Percentiles rank a stretch among this genome's conserved stretches.
These are phyloP conservation scores for Talaromyces albobiverticillius DNA, from an alignment of 2,329 filamentous ascomycete genomes.

Conservation along the genomic window DNA sequence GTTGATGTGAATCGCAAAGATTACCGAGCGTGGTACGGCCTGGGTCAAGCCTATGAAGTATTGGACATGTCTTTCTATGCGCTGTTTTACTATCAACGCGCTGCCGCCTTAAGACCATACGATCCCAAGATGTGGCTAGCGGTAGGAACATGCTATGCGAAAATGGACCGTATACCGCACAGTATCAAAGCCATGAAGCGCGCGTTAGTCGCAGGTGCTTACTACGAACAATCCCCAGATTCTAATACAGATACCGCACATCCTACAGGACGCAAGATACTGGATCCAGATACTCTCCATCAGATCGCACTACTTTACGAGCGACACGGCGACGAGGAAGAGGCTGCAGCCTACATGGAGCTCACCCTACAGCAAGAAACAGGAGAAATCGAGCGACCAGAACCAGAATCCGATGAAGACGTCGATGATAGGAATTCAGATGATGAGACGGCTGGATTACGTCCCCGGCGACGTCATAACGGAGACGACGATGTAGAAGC, in stretches of 20 bases:
- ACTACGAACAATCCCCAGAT: conserved; percentile 64
- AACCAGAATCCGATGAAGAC: conserved; percentile 34
- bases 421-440: conserved; percentile 29
- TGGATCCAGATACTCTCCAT: conserved; percentile 87
- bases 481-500: conserved; percentile 38
- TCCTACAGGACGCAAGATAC: conserved; percentile 55
- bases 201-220: conserved; percentile 81
- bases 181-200: conserved; percentile 95
- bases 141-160: conserved; percentile 85
- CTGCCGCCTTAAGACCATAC: conserved; percentile 87
- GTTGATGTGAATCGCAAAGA: conserved; percentile 95
- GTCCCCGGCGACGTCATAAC: conserved; percentile 23
- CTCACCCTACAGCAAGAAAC: conserved; percentile 90
- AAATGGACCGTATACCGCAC: conserved; percentile 81
- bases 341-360: conserved; percentile 93
- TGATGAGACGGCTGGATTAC: conserved; percentile 32
- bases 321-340: conserved; percentile 69
- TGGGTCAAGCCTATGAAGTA: conserved; percentile 96
- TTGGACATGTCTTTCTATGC: conserved; percentile 98
- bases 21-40: conserved; percentile 95
- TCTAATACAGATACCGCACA: conserved; percentile 23
- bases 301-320: conserved; percentile 92
- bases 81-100: conserved; percentile 95
- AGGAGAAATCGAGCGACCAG: conserved; percentile 51
- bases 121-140: conserved; percentile 99